A percentile compares a stretch with the other conserved stretches of the same genome.
Conservation (phyloP, 306 rosid genomes). For the Bauhinia variegata region DNA sequence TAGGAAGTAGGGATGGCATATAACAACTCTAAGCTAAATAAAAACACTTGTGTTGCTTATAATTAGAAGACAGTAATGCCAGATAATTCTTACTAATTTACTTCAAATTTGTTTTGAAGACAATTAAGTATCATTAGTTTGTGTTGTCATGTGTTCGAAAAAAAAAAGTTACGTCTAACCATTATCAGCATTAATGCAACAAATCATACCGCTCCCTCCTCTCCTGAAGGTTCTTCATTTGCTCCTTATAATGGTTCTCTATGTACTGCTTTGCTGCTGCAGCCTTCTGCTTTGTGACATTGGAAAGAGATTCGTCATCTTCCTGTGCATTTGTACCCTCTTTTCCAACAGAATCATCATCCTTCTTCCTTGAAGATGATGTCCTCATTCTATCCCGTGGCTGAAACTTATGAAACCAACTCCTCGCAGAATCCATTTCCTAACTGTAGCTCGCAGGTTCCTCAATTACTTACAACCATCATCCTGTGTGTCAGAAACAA, state of each 20-base stretch:
- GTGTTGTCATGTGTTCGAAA: background rate
- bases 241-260: slow-evolving; percentile 97
- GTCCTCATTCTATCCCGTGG: slow-evolving; percentile 70
- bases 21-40: background rate
- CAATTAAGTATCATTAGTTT: background rate
- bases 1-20: background rate
- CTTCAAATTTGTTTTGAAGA: slow-evolving; percentile 2
- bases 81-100: background rate
- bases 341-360: slow-evolving; percentile 37
- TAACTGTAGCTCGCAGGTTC: slow-evolving; percentile 5
- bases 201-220: slow-evolving; percentile 84
- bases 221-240: slow-evolving; percentile 91
- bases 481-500: slow-evolving; percentile 25
- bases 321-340: slow-evolving; percentile 41
- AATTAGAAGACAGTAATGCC: background rate
- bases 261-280: slow-evolving; percentile 95
- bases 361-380: slow-evolving; percentile 62
- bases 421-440: slow-evolving; percentile 89
- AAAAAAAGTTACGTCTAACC: background rate
- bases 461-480: slow-evolving; percentile 42
- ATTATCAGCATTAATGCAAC: slow-evolving; percentile 2
- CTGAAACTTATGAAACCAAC: slow-evolving; percentile 90
- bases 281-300: slow-evolving; percentile 82
- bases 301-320: slow-evolving; percentile 78
- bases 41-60: slow-evolving; percentile 5